Evolutionary conservation across 768 basidiomycete species (phyloP), one percentile per base, ranked within the genome.

Genomic region (Cystofilobasidium capitatum): DNA sequence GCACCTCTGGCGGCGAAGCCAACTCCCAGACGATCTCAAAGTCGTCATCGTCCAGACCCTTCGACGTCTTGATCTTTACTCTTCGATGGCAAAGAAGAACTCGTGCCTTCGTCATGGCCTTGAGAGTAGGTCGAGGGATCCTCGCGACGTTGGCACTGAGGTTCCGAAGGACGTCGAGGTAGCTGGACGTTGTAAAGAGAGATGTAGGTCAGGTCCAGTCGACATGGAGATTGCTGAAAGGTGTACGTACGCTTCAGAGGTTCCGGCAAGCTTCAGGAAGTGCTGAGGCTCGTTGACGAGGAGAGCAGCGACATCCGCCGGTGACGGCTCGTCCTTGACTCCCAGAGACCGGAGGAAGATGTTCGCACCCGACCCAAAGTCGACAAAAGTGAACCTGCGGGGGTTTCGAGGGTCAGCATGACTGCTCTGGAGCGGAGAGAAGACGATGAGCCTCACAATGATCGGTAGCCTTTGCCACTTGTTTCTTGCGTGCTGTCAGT

Each of bases 291-390:
- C 66, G 22, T 58, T 66, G 29, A 71, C 69, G 6, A 73, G 55
- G 54, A 71, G 45, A 5, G 42, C 47, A 8, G 72, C 72, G 22
- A 73, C 76, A 92, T 73, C 91, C 65, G 89, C 85, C 6, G 91
- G 83, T 54, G 84, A 90, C 5, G 94, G 93, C 73, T 91, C 89
- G 49, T 83, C 85, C 73, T 85, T 87, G 20, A 92, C 89, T 14
- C 96, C 94, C 71, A 90, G 90, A 3, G 88, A 86, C 62, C 82
- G 83, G 54, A 99, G 80, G 78, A 99, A 97, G 4, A 82, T 80
- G 71, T 92, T 94, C 31, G 88, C 94, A 6, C 81, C 79, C 1
- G 81, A 74, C 2, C 92, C 93, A 74, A 94, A 96, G 75, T 94
- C 86, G 59, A 98, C 84, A 72, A 92, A 96, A 39, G 83, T 81